phyloP scores from a whole-genome alignment of 768 basidiomycete species.

The Pleurotus djamor region DNA sequence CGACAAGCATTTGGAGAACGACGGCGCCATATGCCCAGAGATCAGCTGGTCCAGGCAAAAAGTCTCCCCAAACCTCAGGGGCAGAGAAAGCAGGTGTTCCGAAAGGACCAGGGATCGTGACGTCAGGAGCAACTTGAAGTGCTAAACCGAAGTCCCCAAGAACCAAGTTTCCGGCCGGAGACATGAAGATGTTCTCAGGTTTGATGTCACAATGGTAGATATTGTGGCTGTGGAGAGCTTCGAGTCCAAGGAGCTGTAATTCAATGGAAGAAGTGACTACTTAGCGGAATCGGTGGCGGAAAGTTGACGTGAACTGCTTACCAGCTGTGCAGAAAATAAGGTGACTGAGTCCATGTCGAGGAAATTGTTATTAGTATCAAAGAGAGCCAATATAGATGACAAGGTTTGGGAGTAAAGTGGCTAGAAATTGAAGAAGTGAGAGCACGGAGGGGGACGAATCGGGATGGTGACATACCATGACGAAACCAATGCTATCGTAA shows the following conservation, averaged over 20 bases:
- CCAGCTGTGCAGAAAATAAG: neutral
- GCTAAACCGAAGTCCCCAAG: conserved; percentile 15
- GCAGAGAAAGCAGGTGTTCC: neutral
- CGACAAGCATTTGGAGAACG: conserved; percentile 12
- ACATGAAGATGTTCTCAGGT: conserved; percentile 13
- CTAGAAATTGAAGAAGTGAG: neutral
- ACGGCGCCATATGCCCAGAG: conserved; percentile 11
- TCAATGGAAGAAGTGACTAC: neutral
- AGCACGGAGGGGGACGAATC: neutral
- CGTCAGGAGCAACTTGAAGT: neutral
- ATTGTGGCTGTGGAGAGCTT: conserved; percentile 10
- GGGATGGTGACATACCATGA: neutral
- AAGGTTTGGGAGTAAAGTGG: neutral
- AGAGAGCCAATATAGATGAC: neutral
- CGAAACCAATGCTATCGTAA: neutral
- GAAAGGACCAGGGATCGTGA: neutral
- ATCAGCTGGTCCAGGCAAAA: conserved; percentile 4
- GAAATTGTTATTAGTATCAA: neutral
- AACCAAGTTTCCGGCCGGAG: conserved; percentile 13
- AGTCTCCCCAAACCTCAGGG: neutral
- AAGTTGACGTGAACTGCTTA: neutral
- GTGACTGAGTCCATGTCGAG: neutral
- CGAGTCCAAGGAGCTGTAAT: conserved; percentile 11
- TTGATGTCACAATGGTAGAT: conserved; percentile 16
- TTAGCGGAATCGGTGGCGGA: neutral